Evolutionary conservation across 1,139 yeast genomes (phyloP).

Genomic region (Diutina mesorugosa): DNA sequence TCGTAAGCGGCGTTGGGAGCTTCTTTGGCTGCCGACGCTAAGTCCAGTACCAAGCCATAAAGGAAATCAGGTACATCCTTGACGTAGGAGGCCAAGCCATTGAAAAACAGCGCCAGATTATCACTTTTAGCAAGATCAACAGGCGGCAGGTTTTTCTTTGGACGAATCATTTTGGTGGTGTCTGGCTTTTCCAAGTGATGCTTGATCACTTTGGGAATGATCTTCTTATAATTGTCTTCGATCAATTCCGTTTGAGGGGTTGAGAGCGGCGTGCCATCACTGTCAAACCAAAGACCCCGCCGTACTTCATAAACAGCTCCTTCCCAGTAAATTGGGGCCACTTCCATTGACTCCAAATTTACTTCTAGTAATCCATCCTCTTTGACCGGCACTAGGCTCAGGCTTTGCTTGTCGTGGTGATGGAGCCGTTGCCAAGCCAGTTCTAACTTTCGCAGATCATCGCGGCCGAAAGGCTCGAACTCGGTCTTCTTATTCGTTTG

Average conservation of each 20-base stretch:
- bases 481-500: conserved; percentile 29
- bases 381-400: neutral
- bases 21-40: neutral
- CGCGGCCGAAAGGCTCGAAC: conserved; percentile 43
- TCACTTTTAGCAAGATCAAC: neutral
- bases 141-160: neutral
- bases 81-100: neutral
- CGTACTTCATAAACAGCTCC: conserved; percentile 81
- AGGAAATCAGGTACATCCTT: neutral
- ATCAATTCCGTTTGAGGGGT: conserved; percentile 39
- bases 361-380: conserved; percentile 77
- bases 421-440: conserved; percentile 39
- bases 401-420: conserved; percentile 29
- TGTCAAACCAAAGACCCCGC: conserved; percentile 74
- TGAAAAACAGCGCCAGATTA: neutral
- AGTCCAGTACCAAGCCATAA: neutral
- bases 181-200: conserved; percentile 1
- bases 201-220: conserved; percentile 13
- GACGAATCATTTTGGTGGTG: neutral
- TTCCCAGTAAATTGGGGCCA: conserved; percentile 75
- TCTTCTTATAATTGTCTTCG: conserved; percentile 38
- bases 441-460: conserved; percentile 62
- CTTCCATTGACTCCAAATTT: conserved; percentile 36
- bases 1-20: neutral
- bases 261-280: conserved; percentile 48